Evolutionary conservation across 805 yeast species (phyloP), one percentile per base, ranked within the genome.

Genomic region (Barnettozyma siamensis): DNA sequence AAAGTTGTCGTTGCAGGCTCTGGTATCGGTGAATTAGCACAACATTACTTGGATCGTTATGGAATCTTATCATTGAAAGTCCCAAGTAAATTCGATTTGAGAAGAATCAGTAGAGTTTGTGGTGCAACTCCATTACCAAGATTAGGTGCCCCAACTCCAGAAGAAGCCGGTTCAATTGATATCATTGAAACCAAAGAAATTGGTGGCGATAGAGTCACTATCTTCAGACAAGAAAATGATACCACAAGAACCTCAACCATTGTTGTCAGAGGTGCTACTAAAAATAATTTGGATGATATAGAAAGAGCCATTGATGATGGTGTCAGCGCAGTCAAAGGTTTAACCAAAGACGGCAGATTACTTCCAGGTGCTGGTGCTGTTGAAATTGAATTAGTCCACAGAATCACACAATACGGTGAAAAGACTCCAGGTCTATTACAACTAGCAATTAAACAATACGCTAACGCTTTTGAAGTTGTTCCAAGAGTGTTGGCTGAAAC

Each of bases 271-370:
- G 99, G 99, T 42, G 99, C 99, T 33, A 93, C 99, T 7, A 91
- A 88, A 64, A 89, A 87, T 66, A 78, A 75, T 60, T 69, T 93
- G 60, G 99, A 93, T 58, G 98, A 93, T 61, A 77, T 93, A 45
- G 99, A 93, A 70, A 80, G 99, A 58, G 95, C 98, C 38, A 87
- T 93, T 48, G 98, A 93, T 60, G 99, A 93, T 58, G 97, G 98
- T 58, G 95, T 93, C 36, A 77, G 87, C 45, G 86, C 94, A 26
- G 78, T 91, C 52, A 93, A 93, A 67, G 89, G 96, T 2, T 72
- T 93, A 49, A 74, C 91, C 53, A 84, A 83, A 64, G 95, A 91
- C 62, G 69, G 76, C 38, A 73, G 86, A 48, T 73, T 91, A 50
- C 72, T 91, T 47, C 89, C 97, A 4, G 99, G 99, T 48, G 99